A percentile compares a stretch with the other conserved stretches of the same genome.
These are phyloP conservation scores for Verruconis gallopava DNA, from an alignment of 2,329 filamentous ascomycete species.

Conservation along the genomic window DNA sequence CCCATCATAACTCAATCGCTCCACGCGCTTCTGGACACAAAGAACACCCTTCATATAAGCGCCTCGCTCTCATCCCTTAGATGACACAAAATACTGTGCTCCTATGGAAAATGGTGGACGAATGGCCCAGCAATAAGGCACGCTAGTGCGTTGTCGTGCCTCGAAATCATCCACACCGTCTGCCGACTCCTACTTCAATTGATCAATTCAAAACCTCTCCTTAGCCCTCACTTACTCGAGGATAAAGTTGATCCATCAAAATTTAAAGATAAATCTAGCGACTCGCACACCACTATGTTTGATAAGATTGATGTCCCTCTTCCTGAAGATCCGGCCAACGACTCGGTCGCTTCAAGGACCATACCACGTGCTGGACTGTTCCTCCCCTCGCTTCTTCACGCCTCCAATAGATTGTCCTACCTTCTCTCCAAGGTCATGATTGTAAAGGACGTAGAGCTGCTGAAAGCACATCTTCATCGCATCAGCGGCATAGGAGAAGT, in stretches of 20 bases:
- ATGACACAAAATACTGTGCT: conserved; percentile 91
- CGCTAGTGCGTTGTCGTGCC: conserved; percentile 82
- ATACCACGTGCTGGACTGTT: conserved; percentile 92
- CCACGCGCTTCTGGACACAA: conserved; percentile 50
- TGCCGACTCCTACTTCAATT: conserved; percentile 71
- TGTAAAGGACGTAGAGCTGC: conserved; percentile 91
- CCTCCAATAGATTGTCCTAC: conserved; percentile 73
- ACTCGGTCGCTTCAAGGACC: conserved; percentile 46
- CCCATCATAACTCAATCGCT: conserved; percentile 46
- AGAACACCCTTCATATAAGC: conserved; percentile 59
- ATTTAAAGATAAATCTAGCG: conserved; percentile 36
- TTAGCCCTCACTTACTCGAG: conserved; percentile 76
- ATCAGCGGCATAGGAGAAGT: conserved; percentile 61
- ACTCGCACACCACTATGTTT: conserved; percentile 24
- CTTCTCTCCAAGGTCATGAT: conserved; percentile 82
- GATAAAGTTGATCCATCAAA: conserved; percentile 61
- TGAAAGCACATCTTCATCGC: conserved; percentile 71
- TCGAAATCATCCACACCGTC: conserved; percentile 76
- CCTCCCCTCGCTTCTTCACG: conserved; percentile 69
- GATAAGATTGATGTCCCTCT: conserved; percentile 9
- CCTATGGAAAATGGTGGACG: conserved; percentile 94
- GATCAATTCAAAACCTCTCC: conserved; percentile 68
- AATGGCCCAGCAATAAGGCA: conserved; percentile 64
- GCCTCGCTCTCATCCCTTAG: conserved; percentile 70
- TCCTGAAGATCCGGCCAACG: conserved; percentile 11